phyloP scores from a whole-genome alignment of 352 stramenopile genomes.

The Phytophthora colocasiae region DNA sequence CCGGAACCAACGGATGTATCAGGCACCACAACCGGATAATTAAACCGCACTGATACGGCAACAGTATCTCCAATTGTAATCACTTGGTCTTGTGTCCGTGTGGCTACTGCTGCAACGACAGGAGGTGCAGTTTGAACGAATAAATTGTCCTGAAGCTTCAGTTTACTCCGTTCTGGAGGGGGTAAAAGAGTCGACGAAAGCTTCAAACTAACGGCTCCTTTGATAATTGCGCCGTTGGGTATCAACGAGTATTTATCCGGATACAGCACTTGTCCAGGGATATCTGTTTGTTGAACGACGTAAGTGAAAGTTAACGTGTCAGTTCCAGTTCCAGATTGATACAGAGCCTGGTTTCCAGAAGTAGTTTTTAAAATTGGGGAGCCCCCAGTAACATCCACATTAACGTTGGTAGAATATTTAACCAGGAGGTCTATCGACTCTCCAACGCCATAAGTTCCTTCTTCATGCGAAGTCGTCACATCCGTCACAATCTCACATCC shows the following conservation, averaged over 20 bases:
- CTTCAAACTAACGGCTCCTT: slow-evolving; percentile 14
- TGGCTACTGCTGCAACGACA: slow-evolving; percentile 46
- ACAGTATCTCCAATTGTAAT: slow-evolving; percentile 67
- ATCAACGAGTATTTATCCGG: slow-evolving; percentile 49
- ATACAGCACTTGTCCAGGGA: slow-evolving; percentile 41
- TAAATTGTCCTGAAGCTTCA: slow-evolving; percentile 31
- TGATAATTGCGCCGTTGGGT: slow-evolving; percentile 54
- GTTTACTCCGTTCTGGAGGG: slow-evolving; percentile 16
- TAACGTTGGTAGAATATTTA: slow-evolving; percentile 52
- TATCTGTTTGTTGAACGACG: slow-evolving; percentile 51
- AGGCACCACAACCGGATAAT: slow-evolving; percentile 41
- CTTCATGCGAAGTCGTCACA: slow-evolving; percentile 57
- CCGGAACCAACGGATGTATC: slow-evolving; percentile 20
- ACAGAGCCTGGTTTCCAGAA: slow-evolving; percentile 50
- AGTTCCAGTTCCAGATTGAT: slow-evolving; percentile 51
- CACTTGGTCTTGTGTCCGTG: slow-evolving; percentile 42
- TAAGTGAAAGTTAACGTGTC: slow-evolving; percentile 59
- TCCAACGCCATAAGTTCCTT: slow-evolving; percentile 57
- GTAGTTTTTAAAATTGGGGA: slow-evolving; percentile 48
- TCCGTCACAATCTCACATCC: slow-evolving; percentile 37
- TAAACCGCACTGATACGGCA: slow-evolving; percentile 49
- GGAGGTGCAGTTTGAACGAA: slow-evolving; percentile 49
- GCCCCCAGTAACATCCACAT: slow-evolving; percentile 46
- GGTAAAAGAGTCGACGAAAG: slow-evolving; percentile 54
- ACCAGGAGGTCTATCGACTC: slow-evolving; percentile 72